Conservation (phyloP, 1,284 basidiomycete genomes). For the Takashimella koratensis region DNA sequence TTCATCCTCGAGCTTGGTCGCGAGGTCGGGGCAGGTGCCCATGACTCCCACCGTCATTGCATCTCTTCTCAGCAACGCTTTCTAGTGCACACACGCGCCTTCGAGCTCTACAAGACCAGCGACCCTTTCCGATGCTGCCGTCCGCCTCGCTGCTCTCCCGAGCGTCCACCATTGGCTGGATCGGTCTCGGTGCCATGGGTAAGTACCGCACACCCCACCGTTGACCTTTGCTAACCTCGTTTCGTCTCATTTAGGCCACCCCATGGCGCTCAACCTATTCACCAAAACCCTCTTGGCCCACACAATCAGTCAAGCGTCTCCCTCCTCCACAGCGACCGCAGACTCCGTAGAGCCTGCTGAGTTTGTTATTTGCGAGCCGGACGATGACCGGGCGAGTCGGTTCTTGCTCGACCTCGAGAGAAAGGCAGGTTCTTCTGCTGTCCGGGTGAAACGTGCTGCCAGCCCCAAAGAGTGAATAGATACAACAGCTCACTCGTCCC, state of each 20-base stretch:
- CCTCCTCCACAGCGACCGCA: neutral
- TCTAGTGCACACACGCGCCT: too few species aligned
- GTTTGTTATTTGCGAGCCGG: constrained; percentile 44
- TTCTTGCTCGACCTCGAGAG: constrained; percentile 29
- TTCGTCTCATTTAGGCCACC: constrained; percentile 24
- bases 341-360: constrained; percentile 7
- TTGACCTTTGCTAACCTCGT: neutral
- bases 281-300: constrained; percentile 36
- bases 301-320: neutral
- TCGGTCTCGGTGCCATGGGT: constrained; percentile 47
- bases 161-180: constrained; percentile 40
- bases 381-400: constrained; percentile 24
- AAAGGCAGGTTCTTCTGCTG: constrained; percentile 4
- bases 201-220: constrained; percentile 2
- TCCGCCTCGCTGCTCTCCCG: constrained; percentile 24
- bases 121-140: too few species aligned
- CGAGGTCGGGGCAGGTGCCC: too few species aligned
- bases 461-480: neutral
- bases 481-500: too few species aligned
- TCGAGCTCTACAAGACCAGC: too few species aligned
- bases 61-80: too few species aligned
- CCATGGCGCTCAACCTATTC: constrained; percentile 47
- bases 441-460: neutral
- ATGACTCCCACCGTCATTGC: too few species aligned
- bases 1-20: too few species aligned